phyloP scores from a whole-genome alignment of 106 monocot genomes.

The Triglochin maritima region DNA sequence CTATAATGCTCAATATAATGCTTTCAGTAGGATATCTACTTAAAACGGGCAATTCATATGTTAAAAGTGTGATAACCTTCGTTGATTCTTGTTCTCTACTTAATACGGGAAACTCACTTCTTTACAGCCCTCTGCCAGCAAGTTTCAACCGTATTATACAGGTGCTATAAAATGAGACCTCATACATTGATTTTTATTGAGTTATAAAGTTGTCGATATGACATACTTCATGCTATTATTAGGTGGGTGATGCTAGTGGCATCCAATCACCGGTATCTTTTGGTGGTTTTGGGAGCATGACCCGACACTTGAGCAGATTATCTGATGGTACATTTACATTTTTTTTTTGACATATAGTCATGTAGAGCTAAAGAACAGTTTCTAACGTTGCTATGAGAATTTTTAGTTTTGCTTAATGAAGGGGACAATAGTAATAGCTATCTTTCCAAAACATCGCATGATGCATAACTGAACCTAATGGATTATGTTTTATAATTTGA shows the following conservation, averaged over 20 bases:
- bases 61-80: too few species aligned
- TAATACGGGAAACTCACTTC: not conserved
- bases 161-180: constrained; percentile 14
- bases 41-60: too few species aligned
- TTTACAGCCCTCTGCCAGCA: constrained; percentile 77
- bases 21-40: too few species aligned
- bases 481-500: not conserved
- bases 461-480: too few species aligned
- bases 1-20: too few species aligned
- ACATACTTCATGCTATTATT: constrained; percentile 12
- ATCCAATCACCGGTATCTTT: constrained; percentile 97
- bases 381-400: not conserved
- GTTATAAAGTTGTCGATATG: not conserved
- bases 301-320: constrained; percentile 64
- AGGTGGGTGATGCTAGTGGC: constrained; percentile 98
- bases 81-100: not conserved
- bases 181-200: not conserved
- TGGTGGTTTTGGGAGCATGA: constrained; percentile 97
- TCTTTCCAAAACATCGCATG: too few species aligned
- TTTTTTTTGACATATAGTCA: too few species aligned
- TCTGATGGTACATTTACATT: constrained; percentile 41
- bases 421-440: not conserved
- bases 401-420: not conserved
- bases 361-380: not conserved
- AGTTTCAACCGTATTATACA: constrained; percentile 82